These are phyloP conservation scores for Helicocarpus griseus DNA, from an alignment of 2,329 filamentous ascomycete genomes.

Conservation along the genomic window DNA sequence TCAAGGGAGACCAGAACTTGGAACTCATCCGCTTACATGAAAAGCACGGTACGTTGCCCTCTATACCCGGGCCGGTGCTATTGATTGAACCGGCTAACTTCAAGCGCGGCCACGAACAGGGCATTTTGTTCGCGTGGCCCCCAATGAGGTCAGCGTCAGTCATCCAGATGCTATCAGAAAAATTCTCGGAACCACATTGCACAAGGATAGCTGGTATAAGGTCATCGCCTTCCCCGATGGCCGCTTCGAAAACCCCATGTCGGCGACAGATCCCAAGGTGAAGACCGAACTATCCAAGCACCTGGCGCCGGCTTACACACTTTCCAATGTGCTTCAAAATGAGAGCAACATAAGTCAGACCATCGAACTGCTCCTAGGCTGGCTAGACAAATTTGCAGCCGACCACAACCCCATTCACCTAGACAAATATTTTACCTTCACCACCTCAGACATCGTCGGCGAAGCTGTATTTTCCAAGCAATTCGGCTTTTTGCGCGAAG, in stretches of 20 bases:
- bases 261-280: conserved; percentile 25
- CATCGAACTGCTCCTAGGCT: conserved; percentile 20
- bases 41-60: conserved; percentile 25
- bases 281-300: conserved; percentile 27
- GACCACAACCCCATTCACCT: conserved; percentile 24
- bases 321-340: conserved; percentile 24
- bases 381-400: conserved; percentile 19
- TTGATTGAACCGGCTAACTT: neutral
- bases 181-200: conserved; percentile 25
- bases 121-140: conserved; percentile 35
- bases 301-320: conserved; percentile 19
- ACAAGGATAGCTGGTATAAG: conserved; percentile 29
- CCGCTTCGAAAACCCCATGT: conserved; percentile 33
- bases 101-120: conserved; percentile 13
- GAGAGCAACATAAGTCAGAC: conserved; percentile 21
- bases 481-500: conserved; percentile 25
- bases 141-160: conserved; percentile 37
- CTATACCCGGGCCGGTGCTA: neutral
- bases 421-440: conserved; percentile 32
- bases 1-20: conserved; percentile 30
- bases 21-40: conserved; percentile 29
- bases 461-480: conserved; percentile 28
- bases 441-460: conserved; percentile 29
- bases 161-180: conserved; percentile 33
- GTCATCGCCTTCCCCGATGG: conserved; percentile 32